Base-by-base conservation (phyloP, 164 flowering plant genomes). In the Warburgia ugandensis region DNA sequence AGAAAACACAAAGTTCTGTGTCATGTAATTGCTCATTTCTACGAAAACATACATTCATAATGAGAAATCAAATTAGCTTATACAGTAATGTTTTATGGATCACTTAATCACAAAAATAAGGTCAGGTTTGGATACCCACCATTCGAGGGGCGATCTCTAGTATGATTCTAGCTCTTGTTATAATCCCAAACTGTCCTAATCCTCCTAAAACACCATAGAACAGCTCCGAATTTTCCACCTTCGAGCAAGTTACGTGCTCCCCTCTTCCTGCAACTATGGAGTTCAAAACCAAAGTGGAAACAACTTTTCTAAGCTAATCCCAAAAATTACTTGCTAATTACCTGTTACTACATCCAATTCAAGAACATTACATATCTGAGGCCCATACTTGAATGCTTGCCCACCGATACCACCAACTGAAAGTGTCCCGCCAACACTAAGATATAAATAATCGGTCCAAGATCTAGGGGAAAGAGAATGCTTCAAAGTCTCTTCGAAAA, bases 141-240 rank as follows among this genome's bases (percentile, higher is more conserved):
- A 35, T 50, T 27, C 26, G 14, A 23, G 62, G 56, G 1, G 62
- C 62, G 4, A 5, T 19, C 43, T 50, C 50, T 9, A 59, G 36
- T 19, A 21, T 38, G 16, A 59, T 51, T 23, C 56, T 50, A 14
- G 62, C 55, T 50, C 62, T 42, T 25, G 48, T 50, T 9, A 59
- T 59, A 36, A 53, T 53, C 23, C 58, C 64, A 42, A 59, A 59
- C 45, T 59, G 62, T 4, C 57, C 63, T 25, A 59, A 26, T 20
- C 62, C 62, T 42, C 62, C 62, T 27, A 59, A 22, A 20, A 50
- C 62, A 31, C 43, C 62, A 28, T 50, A 20, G n/a, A 59, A 59
- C 2, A 50, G 50, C 1, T 50, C 50, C 20, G 55, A 14, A 44
- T 59, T 59, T 25, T 26, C 23, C 10, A 7, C 35, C 22, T 43